Evolutionary conservation across 2,329 filamentous ascomycete genomes (phyloP).

Genomic region (Sphaceloma murrayae): DNA sequence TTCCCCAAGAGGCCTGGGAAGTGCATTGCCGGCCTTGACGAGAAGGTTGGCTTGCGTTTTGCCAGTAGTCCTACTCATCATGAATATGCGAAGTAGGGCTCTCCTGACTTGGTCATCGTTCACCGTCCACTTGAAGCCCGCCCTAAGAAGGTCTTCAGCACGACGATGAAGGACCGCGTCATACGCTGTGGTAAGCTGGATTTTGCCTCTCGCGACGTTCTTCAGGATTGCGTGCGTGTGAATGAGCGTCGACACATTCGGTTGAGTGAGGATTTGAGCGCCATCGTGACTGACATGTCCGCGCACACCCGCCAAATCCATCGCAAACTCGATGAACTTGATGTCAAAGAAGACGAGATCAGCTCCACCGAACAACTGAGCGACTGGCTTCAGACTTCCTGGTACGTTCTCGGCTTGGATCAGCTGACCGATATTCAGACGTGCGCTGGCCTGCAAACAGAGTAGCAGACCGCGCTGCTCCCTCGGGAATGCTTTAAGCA

Average conservation of each 20-base stretch:
- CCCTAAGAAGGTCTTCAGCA: neutral
- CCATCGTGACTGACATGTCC: neutral
- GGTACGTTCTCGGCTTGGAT: slow-evolving; percentile 11
- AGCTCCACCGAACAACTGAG: neutral
- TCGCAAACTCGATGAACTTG: slow-evolving; percentile 3
- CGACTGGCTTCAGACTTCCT: neutral
- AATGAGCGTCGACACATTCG: too few relatives aligned
- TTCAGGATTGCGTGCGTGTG: neutral
- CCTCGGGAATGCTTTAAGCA: neutral
- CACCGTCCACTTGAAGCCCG: neutral
- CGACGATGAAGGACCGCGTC: neutral
- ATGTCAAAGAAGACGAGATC: neutral
- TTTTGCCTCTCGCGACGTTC: neutral
- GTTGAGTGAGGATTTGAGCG: neutral
- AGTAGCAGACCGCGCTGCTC: neutral
- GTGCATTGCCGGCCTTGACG: neutral
- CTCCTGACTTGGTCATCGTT: neutral
- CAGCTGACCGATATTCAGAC: slow-evolving; percentile 6
- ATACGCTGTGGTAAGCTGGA: neutral
- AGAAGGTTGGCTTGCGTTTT: neutral
- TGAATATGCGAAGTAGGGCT: neutral
- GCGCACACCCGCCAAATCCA: slow-evolving; percentile 2
- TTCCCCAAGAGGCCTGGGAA: neutral
- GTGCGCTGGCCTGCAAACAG: neutral
- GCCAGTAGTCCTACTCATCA: neutral